Percentiles rank a stretch among this genome's conserved stretches.
Evolutionary conservation across 768 basidiomycete genomes (phyloP).

Genomic region (Mycena rosella): DNA sequence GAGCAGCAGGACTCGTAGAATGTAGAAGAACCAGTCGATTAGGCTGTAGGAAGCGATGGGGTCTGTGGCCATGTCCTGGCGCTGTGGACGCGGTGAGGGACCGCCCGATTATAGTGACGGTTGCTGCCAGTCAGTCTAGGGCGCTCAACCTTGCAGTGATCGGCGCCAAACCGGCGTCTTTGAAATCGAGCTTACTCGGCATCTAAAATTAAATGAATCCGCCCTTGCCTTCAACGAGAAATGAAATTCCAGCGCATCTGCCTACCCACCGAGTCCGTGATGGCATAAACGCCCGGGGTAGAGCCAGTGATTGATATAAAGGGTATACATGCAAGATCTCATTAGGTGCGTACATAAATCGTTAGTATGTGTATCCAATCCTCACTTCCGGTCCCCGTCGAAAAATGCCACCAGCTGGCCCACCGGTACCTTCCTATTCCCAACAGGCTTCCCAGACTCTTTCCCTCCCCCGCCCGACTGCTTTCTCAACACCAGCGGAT

Average conservation of each 20-base stretch:
- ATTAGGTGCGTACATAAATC: neutral
- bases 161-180: neutral
- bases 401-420: slow-evolving; percentile 90
- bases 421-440: slow-evolving; percentile 75
- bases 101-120: neutral
- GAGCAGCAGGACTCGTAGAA: slow-evolving; percentile 28
- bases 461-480: slow-evolving; percentile 64
- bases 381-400: slow-evolving; percentile 63
- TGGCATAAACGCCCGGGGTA: no score
- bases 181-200: no score
- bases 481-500: slow-evolving; percentile 78
- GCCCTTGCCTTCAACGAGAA: no score
- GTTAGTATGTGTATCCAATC: slow-evolving; percentile 1
- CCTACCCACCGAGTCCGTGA: no score
- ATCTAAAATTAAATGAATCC: no score
- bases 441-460: slow-evolving; percentile 59
- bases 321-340: slow-evolving; percentile 31
- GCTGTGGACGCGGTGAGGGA: slow-evolving; percentile 4
- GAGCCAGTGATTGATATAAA: neutral
- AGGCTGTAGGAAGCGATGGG: slow-evolving; percentile 12
- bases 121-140: neutral
- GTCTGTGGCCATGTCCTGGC: slow-evolving; percentile 15
- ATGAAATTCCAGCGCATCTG: no score
- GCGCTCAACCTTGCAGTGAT: neutral
- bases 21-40: slow-evolving; percentile 19